Conservation (phyloP, 1,284 basidiomycete genomes). For the Sparassis latifolia region DNA sequence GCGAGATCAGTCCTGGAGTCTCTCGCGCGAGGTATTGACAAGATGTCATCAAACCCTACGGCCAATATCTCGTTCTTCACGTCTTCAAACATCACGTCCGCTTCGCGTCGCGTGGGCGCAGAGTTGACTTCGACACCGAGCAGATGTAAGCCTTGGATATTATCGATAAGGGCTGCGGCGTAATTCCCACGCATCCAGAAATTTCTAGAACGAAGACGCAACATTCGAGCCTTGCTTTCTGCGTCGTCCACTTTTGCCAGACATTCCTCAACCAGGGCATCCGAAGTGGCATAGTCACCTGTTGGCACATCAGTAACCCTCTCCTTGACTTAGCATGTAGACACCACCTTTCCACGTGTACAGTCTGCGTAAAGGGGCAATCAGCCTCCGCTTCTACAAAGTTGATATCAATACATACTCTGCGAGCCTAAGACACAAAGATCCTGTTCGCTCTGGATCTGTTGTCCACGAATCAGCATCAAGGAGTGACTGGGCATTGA, state of each 20-base stretch:
- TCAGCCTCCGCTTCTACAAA: not conserved
- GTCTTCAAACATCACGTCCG: constrained; percentile 56
- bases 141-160: constrained; percentile 48
- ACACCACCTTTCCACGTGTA: constrained; percentile 54
- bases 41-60: constrained; percentile 60
- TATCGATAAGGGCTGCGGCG: constrained; percentile 49
- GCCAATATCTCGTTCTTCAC: constrained; percentile 65
- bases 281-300: constrained; percentile 50
- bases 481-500: constrained; percentile 49
- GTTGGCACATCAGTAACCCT: not conserved
- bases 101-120: constrained; percentile 44
- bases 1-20: constrained; percentile 55
- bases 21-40: constrained; percentile 51
- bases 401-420: constrained; percentile 40
- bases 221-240: constrained; percentile 48
- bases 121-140: constrained; percentile 57
- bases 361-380: constrained; percentile 29
- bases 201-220: constrained; percentile 57
- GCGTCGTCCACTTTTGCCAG: constrained; percentile 37
- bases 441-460: constrained; percentile 41
- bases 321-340: not conserved
- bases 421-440: constrained; percentile 48
- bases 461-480: constrained; percentile 47
- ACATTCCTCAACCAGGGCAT: constrained; percentile 47
- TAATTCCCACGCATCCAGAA: constrained; percentile 55